phyloP scores from a whole-genome alignment of 2,329 filamentous ascomycete genomes.

The Capronia coronata region DNA sequence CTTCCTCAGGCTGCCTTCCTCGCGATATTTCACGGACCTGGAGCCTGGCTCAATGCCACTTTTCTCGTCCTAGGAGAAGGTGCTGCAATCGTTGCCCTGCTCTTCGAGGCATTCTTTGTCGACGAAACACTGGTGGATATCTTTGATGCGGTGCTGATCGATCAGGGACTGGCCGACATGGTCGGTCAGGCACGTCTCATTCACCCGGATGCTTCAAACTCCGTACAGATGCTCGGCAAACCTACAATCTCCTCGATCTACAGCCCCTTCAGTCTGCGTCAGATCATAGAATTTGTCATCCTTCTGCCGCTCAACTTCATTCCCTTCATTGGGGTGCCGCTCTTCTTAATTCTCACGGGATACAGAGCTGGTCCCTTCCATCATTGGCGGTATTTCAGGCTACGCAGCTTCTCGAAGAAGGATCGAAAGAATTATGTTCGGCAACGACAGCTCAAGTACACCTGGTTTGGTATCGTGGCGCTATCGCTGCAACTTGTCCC shows the following conservation, averaged over 20 bases:
- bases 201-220: conserved; percentile 57
- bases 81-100: conserved; percentile 53
- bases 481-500: conserved; percentile 83
- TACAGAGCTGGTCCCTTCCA: conserved; percentile 81
- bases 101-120: conserved; percentile 77
- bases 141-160: conserved; percentile 79
- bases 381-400: conserved; percentile 83
- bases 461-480: conserved; percentile 85
- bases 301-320: conserved; percentile 81
- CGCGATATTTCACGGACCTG: conserved; percentile 75
- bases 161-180: conserved; percentile 63
- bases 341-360: conserved; percentile 84
- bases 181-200: conserved; percentile 60
- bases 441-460: conserved; percentile 69
- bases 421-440: conserved; percentile 65
- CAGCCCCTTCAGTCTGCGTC: conserved; percentile 82
- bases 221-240: conserved; percentile 75
- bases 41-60: conserved; percentile 83
- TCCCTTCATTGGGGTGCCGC: conserved; percentile 70
- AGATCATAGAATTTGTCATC: conserved; percentile 76
- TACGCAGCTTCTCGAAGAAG: conserved; percentile 67
- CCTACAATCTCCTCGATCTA: conserved; percentile 71
- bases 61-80: conserved; percentile 71
- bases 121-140: conserved; percentile 72
- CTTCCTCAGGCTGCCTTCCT: conserved; percentile 85